Conservation (phyloP, 805 yeast genomes). For the Kazachstania martiniae region DNA sequence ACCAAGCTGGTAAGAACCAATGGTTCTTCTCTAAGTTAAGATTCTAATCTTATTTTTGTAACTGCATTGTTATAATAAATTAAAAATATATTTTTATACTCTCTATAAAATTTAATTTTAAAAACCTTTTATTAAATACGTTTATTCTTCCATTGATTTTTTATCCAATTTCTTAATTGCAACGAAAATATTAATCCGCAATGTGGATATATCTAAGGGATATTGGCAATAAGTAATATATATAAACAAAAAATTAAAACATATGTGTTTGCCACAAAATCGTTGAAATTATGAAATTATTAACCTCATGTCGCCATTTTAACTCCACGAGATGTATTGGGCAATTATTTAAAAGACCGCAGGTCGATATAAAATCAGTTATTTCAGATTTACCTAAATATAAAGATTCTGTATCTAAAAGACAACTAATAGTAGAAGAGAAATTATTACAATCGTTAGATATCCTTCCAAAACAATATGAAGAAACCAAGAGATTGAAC, state of each 20-base stretch:
- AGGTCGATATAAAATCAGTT: slow-evolving; percentile 20
- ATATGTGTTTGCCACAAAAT: too few species aligned
- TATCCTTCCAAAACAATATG: slow-evolving; percentile 21
- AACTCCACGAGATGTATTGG: too few species aligned
- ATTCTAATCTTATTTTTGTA: slow-evolving; percentile 42
- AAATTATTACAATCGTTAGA: slow-evolving; percentile 18
- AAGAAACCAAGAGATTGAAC: slow-evolving; percentile 11
- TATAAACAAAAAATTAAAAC: too few species aligned
- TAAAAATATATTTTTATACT: slow-evolving; percentile 1
- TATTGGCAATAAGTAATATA: too few species aligned
- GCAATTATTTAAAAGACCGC: slow-evolving; percentile 18
- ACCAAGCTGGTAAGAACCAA: slow-evolving; percentile 98
- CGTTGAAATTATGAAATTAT: too few species aligned
- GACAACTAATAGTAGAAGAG: slow-evolving; percentile 20
- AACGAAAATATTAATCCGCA: too few species aligned
- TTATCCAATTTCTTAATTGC: too few species aligned
- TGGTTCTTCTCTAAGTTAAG: slow-evolving; percentile 99
- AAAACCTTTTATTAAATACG: too few species aligned
- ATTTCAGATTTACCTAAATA: slow-evolving; percentile 11
- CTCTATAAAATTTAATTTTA: neutral
- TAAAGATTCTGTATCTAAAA: slow-evolving; percentile 17
- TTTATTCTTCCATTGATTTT: too few species aligned
- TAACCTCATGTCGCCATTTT: too few species aligned
- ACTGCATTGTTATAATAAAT: too few species aligned
- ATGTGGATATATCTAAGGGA: too few species aligned